These are phyloP conservation scores for Porphyridium purpureum DNA, from an alignment of 23 red algal genomes.

Conservation along the genomic window DNA sequence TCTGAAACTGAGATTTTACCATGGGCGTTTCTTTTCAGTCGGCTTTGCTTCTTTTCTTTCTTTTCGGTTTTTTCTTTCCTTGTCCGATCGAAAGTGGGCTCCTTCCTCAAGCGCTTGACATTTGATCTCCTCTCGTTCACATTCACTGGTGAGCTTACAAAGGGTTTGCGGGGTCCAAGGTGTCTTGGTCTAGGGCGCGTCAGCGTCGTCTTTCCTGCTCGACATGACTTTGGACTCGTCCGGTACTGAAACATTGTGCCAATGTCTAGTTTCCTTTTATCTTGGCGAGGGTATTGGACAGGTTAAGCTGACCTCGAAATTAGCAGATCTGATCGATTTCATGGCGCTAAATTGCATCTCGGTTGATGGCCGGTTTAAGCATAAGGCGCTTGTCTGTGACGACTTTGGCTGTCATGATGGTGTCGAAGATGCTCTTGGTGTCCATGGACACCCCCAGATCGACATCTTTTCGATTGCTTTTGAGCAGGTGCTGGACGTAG, in stretches of 20 bases:
- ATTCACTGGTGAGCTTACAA: too few species aligned
- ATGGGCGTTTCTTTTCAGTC: too few species aligned
- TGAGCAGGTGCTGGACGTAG: too few species aligned
- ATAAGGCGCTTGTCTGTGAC: conserved; percentile 12
- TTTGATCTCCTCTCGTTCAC: neutral
- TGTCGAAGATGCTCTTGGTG: conserved; percentile 1
- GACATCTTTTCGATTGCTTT: too few species aligned
- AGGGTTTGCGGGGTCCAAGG: neutral
- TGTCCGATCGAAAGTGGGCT: too few species aligned
- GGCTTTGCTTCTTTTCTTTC: too few species aligned
- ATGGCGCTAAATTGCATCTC: neutral
- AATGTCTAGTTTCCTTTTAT: neutral
- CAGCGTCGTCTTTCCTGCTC: neutral
- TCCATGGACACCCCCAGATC: too few species aligned
- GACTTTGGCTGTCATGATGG: conserved; percentile 5
- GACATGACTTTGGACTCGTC: too few species aligned
- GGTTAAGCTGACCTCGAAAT: conserved; percentile 1
- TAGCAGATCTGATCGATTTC: conserved; percentile 6
- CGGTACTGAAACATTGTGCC: too few species aligned
- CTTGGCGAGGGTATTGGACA: conserved; percentile 5
- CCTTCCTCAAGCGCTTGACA: neutral
- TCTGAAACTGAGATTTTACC: too few species aligned
- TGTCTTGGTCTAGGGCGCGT: neutral
- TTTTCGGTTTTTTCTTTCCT: too few species aligned
- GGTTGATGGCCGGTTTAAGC: neutral